A percentile compares a stretch with the other conserved stretches of the same genome.
Evolutionary conservation across 106 monocot species (phyloP).

Genomic region (Ottelia alismoides): DNA sequence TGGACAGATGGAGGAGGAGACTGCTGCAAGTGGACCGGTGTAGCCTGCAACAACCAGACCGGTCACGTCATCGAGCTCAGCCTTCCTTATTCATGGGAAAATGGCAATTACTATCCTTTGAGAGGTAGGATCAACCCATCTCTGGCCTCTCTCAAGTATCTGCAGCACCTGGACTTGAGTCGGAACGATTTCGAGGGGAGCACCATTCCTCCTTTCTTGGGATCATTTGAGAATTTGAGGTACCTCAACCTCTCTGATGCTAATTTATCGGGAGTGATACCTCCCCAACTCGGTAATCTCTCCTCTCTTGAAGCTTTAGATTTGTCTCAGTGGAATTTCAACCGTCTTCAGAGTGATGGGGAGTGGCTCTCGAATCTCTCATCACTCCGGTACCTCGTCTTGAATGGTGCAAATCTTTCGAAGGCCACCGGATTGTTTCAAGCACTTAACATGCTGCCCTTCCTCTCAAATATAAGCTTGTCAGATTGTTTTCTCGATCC

Average conservation of each 20-base stretch:
- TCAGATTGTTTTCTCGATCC: not conserved
- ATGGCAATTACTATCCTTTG: not conserved
- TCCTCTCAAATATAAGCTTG: conserved; percentile 3
- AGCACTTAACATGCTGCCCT: conserved; percentile 3
- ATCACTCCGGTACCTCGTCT: conserved; percentile 4
- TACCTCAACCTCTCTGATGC: conserved; percentile 16
- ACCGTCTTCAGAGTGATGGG: conserved; percentile 1
- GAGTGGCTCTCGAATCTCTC: conserved; percentile 16
- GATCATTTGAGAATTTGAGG: conserved; percentile 11
- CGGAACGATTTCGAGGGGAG: conserved; percentile 17
- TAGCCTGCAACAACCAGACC: conserved; percentile 10
- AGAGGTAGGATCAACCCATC: conserved; percentile 20
- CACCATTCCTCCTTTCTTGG: conserved; percentile 24
- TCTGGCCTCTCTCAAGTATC: conserved; percentile 8
- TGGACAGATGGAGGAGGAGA: not conserved
- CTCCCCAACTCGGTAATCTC: conserved; percentile 15
- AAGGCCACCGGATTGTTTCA: conserved; percentile 2
- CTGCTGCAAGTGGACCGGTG: conserved; percentile 1
- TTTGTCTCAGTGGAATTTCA: conserved; percentile 5
- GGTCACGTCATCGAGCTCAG: conserved; percentile 16
- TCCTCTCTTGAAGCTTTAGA: conserved; percentile 13
- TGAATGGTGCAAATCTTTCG: conserved; percentile 8
- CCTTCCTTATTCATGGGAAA: conserved; percentile 8
- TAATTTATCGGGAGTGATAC: conserved; percentile 12
- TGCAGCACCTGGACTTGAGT: conserved; percentile 29